A percentile compares a stretch with the other conserved stretches of the same genome.
Evolutionary conservation across 2,329 filamentous ascomycete genomes (phyloP).

Genomic region (Allantophomopsis cytisporea): DNA sequence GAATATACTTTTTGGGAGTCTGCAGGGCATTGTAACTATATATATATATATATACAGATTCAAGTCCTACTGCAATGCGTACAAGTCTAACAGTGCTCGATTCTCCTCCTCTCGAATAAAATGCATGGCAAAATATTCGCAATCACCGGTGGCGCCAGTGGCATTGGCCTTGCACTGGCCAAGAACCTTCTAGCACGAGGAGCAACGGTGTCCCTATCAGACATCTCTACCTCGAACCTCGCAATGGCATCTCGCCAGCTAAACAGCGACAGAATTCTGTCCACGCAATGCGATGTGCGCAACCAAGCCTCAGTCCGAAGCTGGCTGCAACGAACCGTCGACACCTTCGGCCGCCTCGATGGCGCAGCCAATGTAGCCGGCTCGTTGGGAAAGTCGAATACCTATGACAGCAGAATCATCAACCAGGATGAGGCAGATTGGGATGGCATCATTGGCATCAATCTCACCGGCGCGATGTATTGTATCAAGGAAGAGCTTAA

Average conservation of each 20-base stretch:
- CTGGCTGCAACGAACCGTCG: slow-evolving; percentile 19
- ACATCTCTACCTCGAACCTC: slow-evolving; percentile 5
- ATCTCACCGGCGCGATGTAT: slow-evolving; percentile 32
- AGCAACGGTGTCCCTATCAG: slow-evolving; percentile 6
- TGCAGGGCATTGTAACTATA: too few species aligned
- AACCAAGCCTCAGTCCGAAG: slow-evolving; percentile 12
- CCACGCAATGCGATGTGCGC: slow-evolving; percentile 17
- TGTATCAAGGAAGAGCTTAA: slow-evolving; percentile 33
- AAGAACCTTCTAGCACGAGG: slow-evolving; percentile 19
- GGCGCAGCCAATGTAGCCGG: slow-evolving; percentile 24
- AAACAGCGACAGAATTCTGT: slow-evolving; percentile 5
- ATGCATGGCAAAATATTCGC: slow-evolving; percentile 40
- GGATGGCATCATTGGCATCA: slow-evolving; percentile 27
- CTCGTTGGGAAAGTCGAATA: slow-evolving; percentile 16
- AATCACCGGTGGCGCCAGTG: slow-evolving; percentile 65
- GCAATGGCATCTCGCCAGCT: slow-evolving; percentile 1
- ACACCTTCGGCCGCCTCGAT: slow-evolving; percentile 20
- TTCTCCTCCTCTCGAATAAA: too few species aligned
- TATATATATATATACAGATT: too few species aligned
- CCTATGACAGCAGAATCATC: slow-evolving; percentile 12
- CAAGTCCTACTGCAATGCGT: too few species aligned
- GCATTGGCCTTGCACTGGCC: slow-evolving; percentile 62
- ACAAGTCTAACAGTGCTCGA: too few species aligned
- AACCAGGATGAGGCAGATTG: slow-evolving; percentile 24
- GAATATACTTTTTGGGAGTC: too few species aligned